These are phyloP conservation scores for Aureobasidium sp. DNA, from an alignment of 2,329 filamentous ascomycete genomes.

Conservation along the genomic window DNA sequence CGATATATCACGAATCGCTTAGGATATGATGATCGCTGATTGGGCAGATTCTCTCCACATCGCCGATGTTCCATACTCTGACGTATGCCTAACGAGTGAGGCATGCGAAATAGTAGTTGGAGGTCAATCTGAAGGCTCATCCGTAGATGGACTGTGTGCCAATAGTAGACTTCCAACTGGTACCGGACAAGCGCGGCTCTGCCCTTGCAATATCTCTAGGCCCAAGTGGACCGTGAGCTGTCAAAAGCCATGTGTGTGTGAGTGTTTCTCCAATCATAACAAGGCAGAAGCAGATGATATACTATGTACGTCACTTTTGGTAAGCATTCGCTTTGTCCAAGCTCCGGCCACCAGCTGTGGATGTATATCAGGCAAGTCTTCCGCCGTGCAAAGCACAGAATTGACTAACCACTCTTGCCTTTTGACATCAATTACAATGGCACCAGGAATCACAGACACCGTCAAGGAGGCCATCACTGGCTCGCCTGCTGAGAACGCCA, in stretches of 20 bases:
- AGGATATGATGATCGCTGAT: neutral
- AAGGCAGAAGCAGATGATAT: neutral
- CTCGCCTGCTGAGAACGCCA: constrained; percentile 32
- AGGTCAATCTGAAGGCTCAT: neutral
- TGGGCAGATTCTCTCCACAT: neutral
- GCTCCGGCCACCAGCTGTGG: neutral
- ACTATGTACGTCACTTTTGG: neutral
- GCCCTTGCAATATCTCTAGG: neutral
- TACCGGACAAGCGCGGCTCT: neutral
- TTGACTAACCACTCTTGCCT: neutral
- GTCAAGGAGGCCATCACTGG: constrained; percentile 26
- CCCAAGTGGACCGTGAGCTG: neutral
- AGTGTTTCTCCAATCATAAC: neutral
- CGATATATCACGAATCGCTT: neutral
- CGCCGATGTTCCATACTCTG: neutral
- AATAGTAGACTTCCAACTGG: neutral
- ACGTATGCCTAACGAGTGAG: neutral
- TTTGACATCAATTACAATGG: neutral
- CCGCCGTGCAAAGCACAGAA: neutral
- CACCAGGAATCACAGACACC: constrained; percentile 5
- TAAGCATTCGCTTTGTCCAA: neutral
- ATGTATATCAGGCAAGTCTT: neutral
- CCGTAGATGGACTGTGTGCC: neutral
- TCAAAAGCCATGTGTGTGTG: neutral
- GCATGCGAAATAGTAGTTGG: neutral